phyloP scores from a whole-genome alignment of 2,329 filamentous ascomycete species.

The Ophiostoma fasciatum region DNA sequence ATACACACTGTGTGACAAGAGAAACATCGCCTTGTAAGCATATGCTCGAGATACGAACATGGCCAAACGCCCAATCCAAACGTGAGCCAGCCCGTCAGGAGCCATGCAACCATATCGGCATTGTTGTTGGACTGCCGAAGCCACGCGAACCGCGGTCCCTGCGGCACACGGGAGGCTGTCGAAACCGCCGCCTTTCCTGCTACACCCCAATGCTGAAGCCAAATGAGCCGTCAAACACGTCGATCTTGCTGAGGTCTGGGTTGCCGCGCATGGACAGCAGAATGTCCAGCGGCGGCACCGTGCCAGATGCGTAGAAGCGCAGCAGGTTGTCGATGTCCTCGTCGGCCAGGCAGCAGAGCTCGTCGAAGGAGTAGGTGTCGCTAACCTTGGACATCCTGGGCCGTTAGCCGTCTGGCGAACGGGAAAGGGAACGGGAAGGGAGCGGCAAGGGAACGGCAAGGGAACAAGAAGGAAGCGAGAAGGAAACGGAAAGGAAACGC shows the following conservation, averaged over 20 bases:
- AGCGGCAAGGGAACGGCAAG: neutral
- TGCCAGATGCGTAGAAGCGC: constrained; percentile 48
- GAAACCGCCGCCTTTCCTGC: neutral
- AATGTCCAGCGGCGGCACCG: constrained; percentile 40
- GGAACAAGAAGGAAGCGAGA: constrained; percentile 16
- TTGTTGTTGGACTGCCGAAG: too few species aligned
- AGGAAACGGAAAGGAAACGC: constrained; percentile 16
- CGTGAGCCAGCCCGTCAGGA: too few species aligned
- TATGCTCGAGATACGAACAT: neutral
- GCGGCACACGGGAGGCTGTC: too few species aligned
- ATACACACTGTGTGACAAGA: neutral
- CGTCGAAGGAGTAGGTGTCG: constrained; percentile 70
- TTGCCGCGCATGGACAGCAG: constrained; percentile 39
- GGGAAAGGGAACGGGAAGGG: too few species aligned
- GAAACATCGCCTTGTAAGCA: neutral
- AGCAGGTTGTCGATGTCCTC: constrained; percentile 76
- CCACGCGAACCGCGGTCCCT: too few species aligned
- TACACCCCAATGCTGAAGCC: constrained; percentile 38
- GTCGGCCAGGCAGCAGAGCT: constrained; percentile 69
- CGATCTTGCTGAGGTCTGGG: constrained; percentile 28
- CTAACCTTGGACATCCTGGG: constrained; percentile 86
- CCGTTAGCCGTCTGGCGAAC: too few species aligned
- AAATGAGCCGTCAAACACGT: constrained; percentile 44
- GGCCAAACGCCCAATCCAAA: too few species aligned
- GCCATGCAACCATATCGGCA: too few species aligned